Evolutionary conservation across 2,329 filamentous ascomycete species (phyloP).

Genomic region (Neonectria hederae): DNA sequence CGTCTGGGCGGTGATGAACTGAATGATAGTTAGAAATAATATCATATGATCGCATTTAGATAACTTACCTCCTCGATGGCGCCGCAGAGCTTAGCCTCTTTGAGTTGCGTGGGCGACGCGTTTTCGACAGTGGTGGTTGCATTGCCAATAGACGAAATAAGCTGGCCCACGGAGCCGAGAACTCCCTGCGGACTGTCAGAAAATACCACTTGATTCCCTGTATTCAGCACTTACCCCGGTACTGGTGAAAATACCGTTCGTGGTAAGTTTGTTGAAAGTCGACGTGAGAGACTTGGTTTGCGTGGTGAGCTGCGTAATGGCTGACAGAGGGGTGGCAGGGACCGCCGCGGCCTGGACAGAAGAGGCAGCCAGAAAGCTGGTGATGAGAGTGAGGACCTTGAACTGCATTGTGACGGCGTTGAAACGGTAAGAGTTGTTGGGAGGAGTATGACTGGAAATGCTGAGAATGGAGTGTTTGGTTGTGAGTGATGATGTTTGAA

Average conservation of each 20-base stretch:
- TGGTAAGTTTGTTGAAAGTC: neutral
- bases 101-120: neutral
- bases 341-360: slow-evolving; percentile 15
- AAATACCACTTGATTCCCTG: too few species aligned
- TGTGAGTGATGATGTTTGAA: neutral
- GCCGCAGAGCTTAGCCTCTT: neutral
- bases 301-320: neutral
- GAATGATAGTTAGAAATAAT: neutral
- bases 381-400: slow-evolving; percentile 30
- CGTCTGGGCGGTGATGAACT: neutral
- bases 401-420: slow-evolving; percentile 29
- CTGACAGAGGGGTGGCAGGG: neutral
- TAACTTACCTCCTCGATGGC: neutral
- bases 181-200: neutral
- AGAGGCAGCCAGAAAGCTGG: slow-evolving; percentile 28
- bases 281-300: neutral
- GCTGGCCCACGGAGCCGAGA: neutral
- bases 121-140: neutral
- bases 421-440: neutral
- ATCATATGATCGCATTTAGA: neutral
- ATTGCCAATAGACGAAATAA: neutral
- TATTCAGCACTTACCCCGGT: neutral
- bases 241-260: neutral
- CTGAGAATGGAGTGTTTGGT: neutral
- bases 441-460: neutral